Conservation (phyloP, 2,329 filamentous ascomycete genomes). For the Hymenoscyphus fraxineus region DNA sequence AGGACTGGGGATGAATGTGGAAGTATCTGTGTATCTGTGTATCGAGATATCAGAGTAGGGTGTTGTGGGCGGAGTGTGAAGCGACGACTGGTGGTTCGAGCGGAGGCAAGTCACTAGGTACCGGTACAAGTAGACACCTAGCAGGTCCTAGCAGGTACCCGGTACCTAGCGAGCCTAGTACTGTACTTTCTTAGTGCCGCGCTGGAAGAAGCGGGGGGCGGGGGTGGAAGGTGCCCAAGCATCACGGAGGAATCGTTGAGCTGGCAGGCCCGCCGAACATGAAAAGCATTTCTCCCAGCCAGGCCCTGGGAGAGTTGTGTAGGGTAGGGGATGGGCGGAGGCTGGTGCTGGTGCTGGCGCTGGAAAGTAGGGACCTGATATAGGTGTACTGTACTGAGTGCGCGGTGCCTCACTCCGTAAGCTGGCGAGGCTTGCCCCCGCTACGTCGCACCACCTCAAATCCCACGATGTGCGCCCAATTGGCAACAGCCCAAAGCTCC, state of each 20-base stretch:
- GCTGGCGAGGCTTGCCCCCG: background rate
- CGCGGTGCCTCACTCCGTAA: too few relatives aligned
- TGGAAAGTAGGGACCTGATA: background rate
- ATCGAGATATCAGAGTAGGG: background rate
- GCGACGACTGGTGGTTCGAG: background rate
- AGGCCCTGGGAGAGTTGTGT: background rate
- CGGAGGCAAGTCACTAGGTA: background rate
- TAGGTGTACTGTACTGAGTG: too few relatives aligned
- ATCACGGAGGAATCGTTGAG: background rate
- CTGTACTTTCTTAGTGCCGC: background rate
- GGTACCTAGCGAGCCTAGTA: too few relatives aligned
- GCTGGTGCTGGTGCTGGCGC: background rate
- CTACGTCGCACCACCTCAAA: background rate
- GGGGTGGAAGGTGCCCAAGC: background rate
- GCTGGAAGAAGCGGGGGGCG: background rate
- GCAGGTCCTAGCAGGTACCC: background rate
- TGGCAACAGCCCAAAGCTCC: background rate
- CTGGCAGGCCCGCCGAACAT: background rate
- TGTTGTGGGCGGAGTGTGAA: background rate
- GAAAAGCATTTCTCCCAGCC: background rate
- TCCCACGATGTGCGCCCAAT: background rate
- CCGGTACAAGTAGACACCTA: background rate
- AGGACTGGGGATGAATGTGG: background rate
- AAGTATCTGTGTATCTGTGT: background rate
- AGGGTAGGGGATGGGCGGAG: background rate